Evolutionary conservation across 2,329 filamentous ascomycete genomes (phyloP).

Genomic region (Harringtonia aguacate): DNA sequence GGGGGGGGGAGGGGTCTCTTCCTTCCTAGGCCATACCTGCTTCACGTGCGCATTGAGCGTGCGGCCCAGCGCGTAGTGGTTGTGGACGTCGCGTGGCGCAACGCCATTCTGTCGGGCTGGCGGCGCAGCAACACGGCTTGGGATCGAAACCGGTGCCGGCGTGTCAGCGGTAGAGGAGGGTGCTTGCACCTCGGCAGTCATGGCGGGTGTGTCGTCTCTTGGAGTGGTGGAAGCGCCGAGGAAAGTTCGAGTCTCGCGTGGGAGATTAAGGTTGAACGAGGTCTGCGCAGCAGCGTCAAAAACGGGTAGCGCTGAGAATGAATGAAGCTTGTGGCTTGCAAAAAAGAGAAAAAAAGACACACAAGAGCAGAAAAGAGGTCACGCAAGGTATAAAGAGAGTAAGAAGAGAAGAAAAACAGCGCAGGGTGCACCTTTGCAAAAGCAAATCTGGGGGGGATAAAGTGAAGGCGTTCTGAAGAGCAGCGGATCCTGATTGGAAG

Average conservation of each 20-base stretch:
- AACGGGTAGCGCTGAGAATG: neutral
- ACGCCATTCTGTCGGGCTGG: conserved; percentile 6
- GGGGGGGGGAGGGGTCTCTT: neutral
- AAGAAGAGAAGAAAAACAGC: neutral
- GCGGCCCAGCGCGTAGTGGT: conserved; percentile 56
- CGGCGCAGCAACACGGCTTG: neutral
- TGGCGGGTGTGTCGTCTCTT: conserved; percentile 1
- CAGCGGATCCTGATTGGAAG: neutral
- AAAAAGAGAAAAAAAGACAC: neutral
- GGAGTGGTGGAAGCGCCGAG: neutral
- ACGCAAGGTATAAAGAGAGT: neutral
- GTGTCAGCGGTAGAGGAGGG: neutral
- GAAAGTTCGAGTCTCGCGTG: no score
- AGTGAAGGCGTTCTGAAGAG: conserved; percentile 2
- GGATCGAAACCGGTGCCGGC: neutral
- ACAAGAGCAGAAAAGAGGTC: neutral
- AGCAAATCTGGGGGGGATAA: neutral
- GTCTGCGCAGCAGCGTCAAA: no score
- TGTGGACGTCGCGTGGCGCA: conserved; percentile 39
- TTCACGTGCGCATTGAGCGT: conserved; percentile 56
- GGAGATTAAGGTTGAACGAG: no score
- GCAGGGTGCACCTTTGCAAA: neutral
- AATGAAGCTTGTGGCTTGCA: no score
- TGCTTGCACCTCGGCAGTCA: neutral
- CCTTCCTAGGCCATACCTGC: conserved; percentile 41